Evolutionary conservation across 1,284 basidiomycete species (phyloP).

Genomic region (Austropuccinia psidii): DNA sequence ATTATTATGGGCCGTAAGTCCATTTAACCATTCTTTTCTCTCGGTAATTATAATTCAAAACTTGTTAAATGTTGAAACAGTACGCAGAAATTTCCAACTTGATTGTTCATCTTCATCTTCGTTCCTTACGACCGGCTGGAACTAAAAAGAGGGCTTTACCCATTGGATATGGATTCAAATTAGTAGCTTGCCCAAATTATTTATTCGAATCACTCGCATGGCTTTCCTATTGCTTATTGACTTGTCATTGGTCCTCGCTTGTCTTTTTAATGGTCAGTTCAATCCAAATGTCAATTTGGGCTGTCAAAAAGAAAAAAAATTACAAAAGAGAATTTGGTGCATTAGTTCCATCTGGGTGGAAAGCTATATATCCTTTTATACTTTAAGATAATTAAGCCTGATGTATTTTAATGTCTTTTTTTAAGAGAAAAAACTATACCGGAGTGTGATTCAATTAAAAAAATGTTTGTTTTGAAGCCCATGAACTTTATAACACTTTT

Average conservation of each 20-base stretch:
- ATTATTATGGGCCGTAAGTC: conserved; percentile 66
- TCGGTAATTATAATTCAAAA: background rate
- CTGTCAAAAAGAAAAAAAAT: conserved; percentile 76
- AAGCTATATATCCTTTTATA: conserved; percentile 72
- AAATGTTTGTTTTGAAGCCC: too few species aligned
- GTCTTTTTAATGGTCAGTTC: conserved; percentile 64
- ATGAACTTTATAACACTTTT: too few species aligned
- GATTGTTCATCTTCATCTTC: conserved; percentile 70
- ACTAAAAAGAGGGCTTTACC: conserved; percentile 76
- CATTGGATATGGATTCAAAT: conserved; percentile 64
- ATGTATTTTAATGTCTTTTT: too few species aligned
- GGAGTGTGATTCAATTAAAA: too few species aligned
- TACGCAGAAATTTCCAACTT: conserved; percentile 82
- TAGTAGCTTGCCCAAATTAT: conserved; percentile 88
- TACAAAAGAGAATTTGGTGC: conserved; percentile 92
- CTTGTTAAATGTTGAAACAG: conserved; percentile 50
- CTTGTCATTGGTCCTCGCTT: conserved; percentile 56
- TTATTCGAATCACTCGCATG: conserved; percentile 81
- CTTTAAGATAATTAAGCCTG: conserved; percentile 49
- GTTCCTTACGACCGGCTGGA: conserved; percentile 70
- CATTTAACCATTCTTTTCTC: background rate
- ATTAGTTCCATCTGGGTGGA: conserved; percentile 67
- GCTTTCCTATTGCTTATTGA: conserved; percentile 67
- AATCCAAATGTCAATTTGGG: conserved; percentile 78
- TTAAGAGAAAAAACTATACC: too few species aligned